A percentile compares a stretch with the other conserved stretches of the same genome.
These are phyloP conservation scores for Phytophthora quininea DNA, from an alignment of 352 stramenopile genomes.

Conservation along the genomic window DNA sequence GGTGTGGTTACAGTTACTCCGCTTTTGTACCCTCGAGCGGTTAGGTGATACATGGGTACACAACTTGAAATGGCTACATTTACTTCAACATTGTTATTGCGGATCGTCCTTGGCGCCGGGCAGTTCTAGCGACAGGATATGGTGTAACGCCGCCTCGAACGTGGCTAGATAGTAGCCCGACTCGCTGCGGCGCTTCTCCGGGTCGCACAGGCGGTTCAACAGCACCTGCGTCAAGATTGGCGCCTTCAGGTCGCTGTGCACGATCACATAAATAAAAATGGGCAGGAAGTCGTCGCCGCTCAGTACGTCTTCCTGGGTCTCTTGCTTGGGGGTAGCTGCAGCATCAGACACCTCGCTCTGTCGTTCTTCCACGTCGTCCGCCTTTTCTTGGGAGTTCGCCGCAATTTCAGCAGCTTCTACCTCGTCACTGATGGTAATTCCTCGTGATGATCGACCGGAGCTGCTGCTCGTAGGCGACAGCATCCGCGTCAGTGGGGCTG, in stretches of 20 bases:
- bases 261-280: slow-evolving; percentile 91
- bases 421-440: slow-evolving; percentile 35
- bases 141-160: slow-evolving; percentile 80
- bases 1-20: slow-evolving; percentile 4
- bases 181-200: slow-evolving; percentile 84
- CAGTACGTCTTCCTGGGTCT: slow-evolving; percentile 68
- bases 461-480: slow-evolving; percentile 31
- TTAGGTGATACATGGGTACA: no score
- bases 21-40: no score
- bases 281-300: slow-evolving; percentile 87
- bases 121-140: slow-evolving; percentile 76
- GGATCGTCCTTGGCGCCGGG: slow-evolving; percentile 24
- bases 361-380: slow-evolving; percentile 8
- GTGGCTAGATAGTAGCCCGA: slow-evolving; percentile 90
- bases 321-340: slow-evolving; percentile 13
- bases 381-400: slow-evolving; percentile 8
- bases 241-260: slow-evolving; percentile 75
- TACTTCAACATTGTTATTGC: slow-evolving; percentile 18
- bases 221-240: slow-evolving; percentile 85
- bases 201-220: slow-evolving; percentile 84
- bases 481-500: slow-evolving; percentile 23
- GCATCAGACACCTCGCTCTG: slow-evolving; percentile 19
- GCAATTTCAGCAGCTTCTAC: slow-evolving; percentile 23
- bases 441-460: slow-evolving; percentile 31
- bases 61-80: slow-evolving; percentile 22